These are phyloP conservation scores for Flaveria linearis DNA, from an alignment of 129 eudicot genomes.

Conservation along the genomic window DNA sequence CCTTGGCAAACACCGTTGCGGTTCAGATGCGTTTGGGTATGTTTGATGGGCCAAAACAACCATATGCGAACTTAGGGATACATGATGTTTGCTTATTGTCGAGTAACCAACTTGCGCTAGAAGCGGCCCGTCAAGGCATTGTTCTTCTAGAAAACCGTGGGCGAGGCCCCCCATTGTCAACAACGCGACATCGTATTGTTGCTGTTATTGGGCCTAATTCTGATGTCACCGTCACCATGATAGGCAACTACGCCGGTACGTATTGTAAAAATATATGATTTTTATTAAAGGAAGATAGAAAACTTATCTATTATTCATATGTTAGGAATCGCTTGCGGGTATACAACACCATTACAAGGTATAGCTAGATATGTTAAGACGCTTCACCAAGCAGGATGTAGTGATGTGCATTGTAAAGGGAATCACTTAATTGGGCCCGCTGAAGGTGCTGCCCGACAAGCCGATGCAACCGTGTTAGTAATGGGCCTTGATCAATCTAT, in stretches of 20 bases:
- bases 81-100: slow-evolving; percentile 67
- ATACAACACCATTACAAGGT: slow-evolving; percentile 83
- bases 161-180: slow-evolving; percentile 63
- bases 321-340: slow-evolving; percentile 78
- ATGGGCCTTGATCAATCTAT: slow-evolving; percentile 85
- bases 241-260: slow-evolving; percentile 92
- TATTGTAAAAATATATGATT: not conserved
- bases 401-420: slow-evolving; percentile 53
- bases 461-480: slow-evolving; percentile 86
- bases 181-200: slow-evolving; percentile 51
- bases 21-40: slow-evolving; percentile 95
- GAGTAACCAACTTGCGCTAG: slow-evolving; percentile 75
- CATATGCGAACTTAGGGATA: slow-evolving; percentile 71
- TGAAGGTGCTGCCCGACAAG: slow-evolving; percentile 67
- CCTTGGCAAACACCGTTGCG: slow-evolving; percentile 55
- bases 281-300: not conserved
- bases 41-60: slow-evolving; percentile 85
- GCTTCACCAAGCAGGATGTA: slow-evolving; percentile 74
- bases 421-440: slow-evolving; percentile 66
- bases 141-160: slow-evolving; percentile 68
- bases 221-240: slow-evolving; percentile 86
- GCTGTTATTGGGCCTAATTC: slow-evolving; percentile 97
- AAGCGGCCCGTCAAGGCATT: slow-evolving; percentile 96
- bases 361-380: slow-evolving; percentile 74
- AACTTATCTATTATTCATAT: not conserved